Conservation (phyloP, 2,329 filamentous ascomycete genomes). For the Ascosphaera pollenicola region DNA sequence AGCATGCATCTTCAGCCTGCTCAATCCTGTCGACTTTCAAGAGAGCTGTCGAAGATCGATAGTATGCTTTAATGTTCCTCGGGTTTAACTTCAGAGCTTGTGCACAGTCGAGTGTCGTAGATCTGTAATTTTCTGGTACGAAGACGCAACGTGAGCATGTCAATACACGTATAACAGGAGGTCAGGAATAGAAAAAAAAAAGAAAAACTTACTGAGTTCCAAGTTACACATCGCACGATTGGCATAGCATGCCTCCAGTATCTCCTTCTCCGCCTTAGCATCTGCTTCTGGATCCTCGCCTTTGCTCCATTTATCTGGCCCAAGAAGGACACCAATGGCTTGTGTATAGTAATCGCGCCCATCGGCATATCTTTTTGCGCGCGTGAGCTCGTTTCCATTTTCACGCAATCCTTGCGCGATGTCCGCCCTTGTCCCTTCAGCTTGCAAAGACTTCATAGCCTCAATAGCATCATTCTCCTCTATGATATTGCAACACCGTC, state of each 20-base stretch:
- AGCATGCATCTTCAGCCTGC: constrained; percentile 63
- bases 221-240: constrained; percentile 85
- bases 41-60: constrained; percentile 59
- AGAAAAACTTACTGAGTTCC: constrained; percentile 38
- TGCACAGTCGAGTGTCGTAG: constrained; percentile 67
- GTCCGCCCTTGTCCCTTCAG: constrained; percentile 76
- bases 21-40: constrained; percentile 53
- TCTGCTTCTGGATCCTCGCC: constrained; percentile 34
- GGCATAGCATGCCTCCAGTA: constrained; percentile 56
- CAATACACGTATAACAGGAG: neutral
- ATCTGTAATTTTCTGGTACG: constrained; percentile 54
- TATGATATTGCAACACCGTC: constrained; percentile 9
- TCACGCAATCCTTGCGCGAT: constrained; percentile 70
- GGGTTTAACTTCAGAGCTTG: constrained; percentile 58
- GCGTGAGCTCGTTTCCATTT: constrained; percentile 77
- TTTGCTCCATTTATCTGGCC: constrained; percentile 34
- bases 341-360: constrained; percentile 84
- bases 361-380: constrained; percentile 50
- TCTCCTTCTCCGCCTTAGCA: constrained; percentile 36
- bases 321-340: constrained; percentile 49
- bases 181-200: neutral
- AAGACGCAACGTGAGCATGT: neutral
- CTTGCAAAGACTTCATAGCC: constrained; percentile 71
- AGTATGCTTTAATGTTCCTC: constrained; percentile 72
- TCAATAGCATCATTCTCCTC: constrained; percentile 67